Evolutionary conservation across 768 basidiomycete genomes (phyloP), one percentile per base, ranked within the genome.

Genomic region (Boletus reticulatus): DNA sequence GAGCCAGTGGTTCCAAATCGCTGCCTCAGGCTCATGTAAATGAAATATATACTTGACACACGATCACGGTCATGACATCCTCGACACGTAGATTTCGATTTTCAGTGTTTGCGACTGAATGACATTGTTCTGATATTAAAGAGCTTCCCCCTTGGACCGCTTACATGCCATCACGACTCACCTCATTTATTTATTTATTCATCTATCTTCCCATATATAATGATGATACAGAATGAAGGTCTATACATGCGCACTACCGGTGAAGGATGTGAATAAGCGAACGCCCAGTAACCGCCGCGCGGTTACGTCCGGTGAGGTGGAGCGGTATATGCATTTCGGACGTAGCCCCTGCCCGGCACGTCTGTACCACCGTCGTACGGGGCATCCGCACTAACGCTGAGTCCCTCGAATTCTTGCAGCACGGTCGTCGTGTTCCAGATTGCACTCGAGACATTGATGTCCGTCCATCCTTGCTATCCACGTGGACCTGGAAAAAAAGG

Each of bases 291-390:
- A 94, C 91, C 62, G 1, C 95, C 96, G 6, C 96, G 32, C 90
- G 80, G 62, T 94, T 85, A 17, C 94, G 78, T 3, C 92, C 92
- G 0, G 89, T 89, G 37, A 99, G 80, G 70, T 99, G 96, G 51
- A 99, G 75, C 6, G 96, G 96, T 81, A 89, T 86, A 64, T 97
- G 95, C 90, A 62, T 93, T 89, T 64, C 87, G 84, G 3, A 85
- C 85, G 11, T 67, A 71, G 8, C 58, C n/a, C n/a, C n/a, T n/a
- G n/a, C n/a, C 70, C 0, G 64, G 64, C 16, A 73, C 44, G 11
- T 55, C 53, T 6, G 74, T 71, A 3, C 27, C 24, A 34, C 41
- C 20, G 6, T 53, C 61, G 4, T 27, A 27, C 24, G 24, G 24
- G 24, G 7, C 24, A 27, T 6, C 24, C 24, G 41, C 58, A 13